Evolutionary conservation across 1,284 basidiomycete species (phyloP), one percentile per base, ranked within the genome.

Genomic region (Mycena citricolor): DNA sequence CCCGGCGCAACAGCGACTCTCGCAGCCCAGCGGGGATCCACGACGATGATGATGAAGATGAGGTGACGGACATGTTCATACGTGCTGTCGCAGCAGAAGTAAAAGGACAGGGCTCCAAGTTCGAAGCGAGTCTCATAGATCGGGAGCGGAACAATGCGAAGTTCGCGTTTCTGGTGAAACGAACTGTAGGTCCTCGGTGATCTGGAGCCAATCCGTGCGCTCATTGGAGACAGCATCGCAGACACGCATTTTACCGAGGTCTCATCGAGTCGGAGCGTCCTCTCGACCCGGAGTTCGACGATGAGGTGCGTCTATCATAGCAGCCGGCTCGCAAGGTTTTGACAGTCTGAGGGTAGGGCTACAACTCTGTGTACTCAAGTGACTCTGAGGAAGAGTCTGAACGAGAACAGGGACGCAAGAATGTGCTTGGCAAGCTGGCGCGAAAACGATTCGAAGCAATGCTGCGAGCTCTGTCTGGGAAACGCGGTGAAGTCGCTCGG

Each of bases 381-480:
- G 95, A 98, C 64, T 93, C 93, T 28, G 93, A 83, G 6, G 94
- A 98, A 64, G 94, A 95, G 43, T 90, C 87, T 3, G 95, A 99
- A 60, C 76, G 81, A 14, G 92, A 95, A 59, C 76, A 81, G 11
- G 74, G 72, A 8, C 77, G 79, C 26, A 94, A 88, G 67, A 84
- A 74, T 28, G 71, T 71, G 20, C 73, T 99, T 1, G 91, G 92
- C 1, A 79, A 73, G 57, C 67, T 91, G 12, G 89, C 93, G 11
- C 77, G 85, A 26, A 81, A 78, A 41, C 75, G 94, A 26, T 92
- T 99, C 55, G 88, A 93, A 63, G 82, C 83, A 1, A 93, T 98
- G 84, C 74, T 99, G 22, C 81, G 95, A 14, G 81, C 79, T 5
- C 69, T 99, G 56, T 86, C 83, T 11, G 91, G 92, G 3, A 86